Percentiles rank a stretch among this genome's conserved stretches.
Evolutionary conservation across 2,329 filamentous ascomycete genomes (phyloP).

Genomic region (Diaporthe humulicola): DNA sequence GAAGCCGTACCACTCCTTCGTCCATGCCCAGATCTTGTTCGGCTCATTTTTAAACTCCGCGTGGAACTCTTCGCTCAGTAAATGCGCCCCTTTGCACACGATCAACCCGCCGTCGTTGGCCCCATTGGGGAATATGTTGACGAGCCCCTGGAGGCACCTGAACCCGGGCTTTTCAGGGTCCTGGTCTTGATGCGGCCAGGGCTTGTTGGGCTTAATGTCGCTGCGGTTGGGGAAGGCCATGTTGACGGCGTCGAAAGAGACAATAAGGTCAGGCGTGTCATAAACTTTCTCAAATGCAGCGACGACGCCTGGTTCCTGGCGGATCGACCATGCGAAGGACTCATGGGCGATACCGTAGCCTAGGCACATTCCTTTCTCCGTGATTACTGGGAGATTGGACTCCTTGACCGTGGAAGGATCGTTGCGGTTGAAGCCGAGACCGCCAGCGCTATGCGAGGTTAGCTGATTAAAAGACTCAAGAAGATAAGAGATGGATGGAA

Average conservation of each 20-base stretch:
- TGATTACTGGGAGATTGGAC: conserved; percentile 48
- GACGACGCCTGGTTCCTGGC: conserved; percentile 60
- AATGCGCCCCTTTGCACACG: conserved; percentile 50
- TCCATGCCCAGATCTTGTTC: conserved; percentile 48
- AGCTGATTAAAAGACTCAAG: background rate
- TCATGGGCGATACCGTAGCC: conserved; percentile 62
- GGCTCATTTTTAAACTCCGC: conserved; percentile 47
- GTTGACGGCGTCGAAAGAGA: conserved; percentile 63
- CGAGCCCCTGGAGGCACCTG: conserved; percentile 60
- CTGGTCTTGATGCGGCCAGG: conserved; percentile 62
- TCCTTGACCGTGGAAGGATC: conserved; percentile 37
- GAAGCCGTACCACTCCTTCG: conserved; percentile 52
- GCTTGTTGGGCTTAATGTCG: conserved; percentile 51
- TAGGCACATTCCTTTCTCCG: conserved; percentile 63
- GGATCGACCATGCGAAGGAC: conserved; percentile 61
- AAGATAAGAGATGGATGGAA: conserved; percentile 43
- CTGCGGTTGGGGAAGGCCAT: conserved; percentile 55
- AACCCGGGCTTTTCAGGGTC: conserved; percentile 59
- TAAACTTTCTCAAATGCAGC: conserved; percentile 60
- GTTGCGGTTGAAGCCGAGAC: conserved; percentile 39
- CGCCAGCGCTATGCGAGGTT: background rate
- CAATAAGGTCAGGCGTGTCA: conserved; percentile 59
- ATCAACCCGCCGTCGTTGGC: conserved; percentile 61
- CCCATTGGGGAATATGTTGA: conserved; percentile 59
- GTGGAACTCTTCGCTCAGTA: conserved; percentile 52